Conservation (phyloP, 805 yeast genomes). For the Candida glaebosa region DNA sequence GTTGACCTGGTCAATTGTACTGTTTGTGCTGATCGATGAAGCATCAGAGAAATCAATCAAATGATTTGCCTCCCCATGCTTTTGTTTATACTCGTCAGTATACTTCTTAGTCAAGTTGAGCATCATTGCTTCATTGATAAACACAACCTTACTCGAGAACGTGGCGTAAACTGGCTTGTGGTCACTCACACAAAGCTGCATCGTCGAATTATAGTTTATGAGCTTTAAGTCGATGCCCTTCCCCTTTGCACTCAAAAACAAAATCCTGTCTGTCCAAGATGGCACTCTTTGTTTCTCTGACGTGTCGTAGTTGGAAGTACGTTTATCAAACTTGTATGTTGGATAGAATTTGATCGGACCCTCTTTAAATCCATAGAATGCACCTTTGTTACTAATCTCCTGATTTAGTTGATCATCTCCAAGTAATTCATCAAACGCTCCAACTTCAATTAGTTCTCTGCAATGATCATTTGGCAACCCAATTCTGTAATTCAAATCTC, state of each 20-base stretch:
- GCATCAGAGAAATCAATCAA: constrained; percentile 7
- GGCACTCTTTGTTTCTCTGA: constrained; percentile 92
- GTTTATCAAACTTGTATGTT: constrained; percentile 91
- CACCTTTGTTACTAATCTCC: constrained; percentile 64
- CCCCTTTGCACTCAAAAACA: constrained; percentile 51
- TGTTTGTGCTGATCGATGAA: constrained; percentile 10
- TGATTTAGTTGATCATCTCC: constrained; percentile 74
- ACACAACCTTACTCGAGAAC: constrained; percentile 60
- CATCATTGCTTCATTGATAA: constrained; percentile 50
- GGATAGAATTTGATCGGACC: constrained; percentile 79
- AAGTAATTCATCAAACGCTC: constrained; percentile 50
- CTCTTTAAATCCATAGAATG: constrained; percentile 81
- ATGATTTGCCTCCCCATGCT: constrained; percentile 17
- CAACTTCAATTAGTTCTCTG: constrained; percentile 43
- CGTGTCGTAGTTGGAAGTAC: constrained; percentile 77
- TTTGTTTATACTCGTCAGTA: constrained; percentile 27
- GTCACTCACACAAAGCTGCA: constrained; percentile 65
- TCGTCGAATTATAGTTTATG: constrained; percentile 64
- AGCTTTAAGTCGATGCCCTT: constrained; percentile 43
- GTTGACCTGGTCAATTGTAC: constrained; percentile 29
- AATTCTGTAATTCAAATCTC: constrained; percentile 90
- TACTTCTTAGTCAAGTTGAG: constrained; percentile 22
- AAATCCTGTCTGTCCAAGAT: constrained; percentile 94
- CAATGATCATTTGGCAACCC: constrained; percentile 69
- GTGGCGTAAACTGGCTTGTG: constrained; percentile 92